Evolutionary conservation across 2,329 filamentous ascomycete genomes (phyloP).

Genomic region (Thyridium curvatum): DNA sequence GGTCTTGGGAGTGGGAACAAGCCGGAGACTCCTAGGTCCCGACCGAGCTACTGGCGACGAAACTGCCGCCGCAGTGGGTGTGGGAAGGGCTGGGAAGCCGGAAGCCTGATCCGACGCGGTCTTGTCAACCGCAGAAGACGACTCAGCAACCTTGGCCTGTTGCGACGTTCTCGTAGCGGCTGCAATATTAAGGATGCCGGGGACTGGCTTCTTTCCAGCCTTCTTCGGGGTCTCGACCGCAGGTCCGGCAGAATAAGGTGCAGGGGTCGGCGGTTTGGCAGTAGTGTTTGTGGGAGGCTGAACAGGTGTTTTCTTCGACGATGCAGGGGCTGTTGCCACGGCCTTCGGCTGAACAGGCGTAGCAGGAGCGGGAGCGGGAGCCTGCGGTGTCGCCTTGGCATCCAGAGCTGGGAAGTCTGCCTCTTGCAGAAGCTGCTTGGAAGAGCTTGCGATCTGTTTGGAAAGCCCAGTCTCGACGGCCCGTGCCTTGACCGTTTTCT

Average conservation of each 20-base stretch:
- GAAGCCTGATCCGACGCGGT: conserved; percentile 25
- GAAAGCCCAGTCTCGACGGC: conserved; percentile 39
- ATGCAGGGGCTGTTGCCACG: conserved; percentile 11
- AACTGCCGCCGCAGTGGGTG: conserved; percentile 38
- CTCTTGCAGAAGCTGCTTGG: conserved; percentile 41
- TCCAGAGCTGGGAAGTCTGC: conserved; percentile 59
- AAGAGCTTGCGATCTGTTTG: conserved; percentile 33
- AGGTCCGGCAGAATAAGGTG: neutral
- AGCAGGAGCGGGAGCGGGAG: conserved; percentile 21
- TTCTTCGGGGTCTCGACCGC: conserved; percentile 1
- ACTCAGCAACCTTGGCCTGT: conserved; percentile 21
- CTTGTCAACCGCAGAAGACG: conserved; percentile 24
- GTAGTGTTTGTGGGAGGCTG: conserved; percentile 4
- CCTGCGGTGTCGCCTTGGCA: conserved; percentile 29
- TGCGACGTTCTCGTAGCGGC: conserved; percentile 33
- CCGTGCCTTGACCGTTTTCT: conserved; percentile 34
- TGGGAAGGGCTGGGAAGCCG: conserved; percentile 45
- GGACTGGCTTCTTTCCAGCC: conserved; percentile 29
- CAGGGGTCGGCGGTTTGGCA: conserved; percentile 1
- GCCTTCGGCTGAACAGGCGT: conserved; percentile 26
- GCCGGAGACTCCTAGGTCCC: conserved; percentile 60
- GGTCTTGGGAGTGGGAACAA: conserved; percentile 59
- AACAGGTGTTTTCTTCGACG: conserved; percentile 15
- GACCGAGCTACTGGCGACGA: conserved; percentile 46
- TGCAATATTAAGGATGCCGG: conserved; percentile 41